Base-by-base conservation (phyloP, 2,329 filamentous ascomycete species). In the Fusarium xyrophilum region DNA sequence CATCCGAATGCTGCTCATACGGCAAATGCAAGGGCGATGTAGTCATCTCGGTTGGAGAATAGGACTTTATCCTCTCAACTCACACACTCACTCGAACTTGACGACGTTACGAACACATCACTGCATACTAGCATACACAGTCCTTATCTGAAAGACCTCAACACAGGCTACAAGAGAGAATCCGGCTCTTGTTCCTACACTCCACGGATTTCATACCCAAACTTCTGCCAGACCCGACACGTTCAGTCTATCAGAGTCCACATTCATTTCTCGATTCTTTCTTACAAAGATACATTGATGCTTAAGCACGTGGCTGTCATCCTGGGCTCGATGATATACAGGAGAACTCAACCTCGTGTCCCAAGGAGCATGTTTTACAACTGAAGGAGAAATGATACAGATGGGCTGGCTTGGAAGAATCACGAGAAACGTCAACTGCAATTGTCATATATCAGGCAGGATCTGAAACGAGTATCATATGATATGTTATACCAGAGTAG, bases 1-100 rank as follows among this genome's bases (percentile, higher is more conserved):
- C 83, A n/a, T 81, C 84, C 30, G 81, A 76, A 15, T 86, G 85
- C 74, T 87, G 85, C 74, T 82, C 82, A n/a, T 85, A 86, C 65
- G 84, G 85, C 51, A 77, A 77, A 35, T 86, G 84, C 76, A 82
- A 83, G 57, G 81, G 81, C 55, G 81, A 84, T 61, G 82, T 85
- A 48, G 82, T 86, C 43, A 72, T 84, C 53, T 79, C 79, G 13
- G 83, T 84, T 74, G 79, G 77, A 55, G 79, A 73, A 72, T 44
- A 70, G 69, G 15, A 38, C 28, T 39, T 40, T 10, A 54, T 28
- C 13, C 27, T 39, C n/a, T 56, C 51, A 25, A 55, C 47, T 28
- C 14, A 33, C 54, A 47, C 53, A 25, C 19, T 40, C 28, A 46
- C 52, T 23, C 42, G 63, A 58, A 55, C 36, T 50, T 63, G 53